These are phyloP conservation scores for Nymphaea colorata DNA, from an alignment of 164 flowering plant species.

Conservation along the genomic window DNA sequence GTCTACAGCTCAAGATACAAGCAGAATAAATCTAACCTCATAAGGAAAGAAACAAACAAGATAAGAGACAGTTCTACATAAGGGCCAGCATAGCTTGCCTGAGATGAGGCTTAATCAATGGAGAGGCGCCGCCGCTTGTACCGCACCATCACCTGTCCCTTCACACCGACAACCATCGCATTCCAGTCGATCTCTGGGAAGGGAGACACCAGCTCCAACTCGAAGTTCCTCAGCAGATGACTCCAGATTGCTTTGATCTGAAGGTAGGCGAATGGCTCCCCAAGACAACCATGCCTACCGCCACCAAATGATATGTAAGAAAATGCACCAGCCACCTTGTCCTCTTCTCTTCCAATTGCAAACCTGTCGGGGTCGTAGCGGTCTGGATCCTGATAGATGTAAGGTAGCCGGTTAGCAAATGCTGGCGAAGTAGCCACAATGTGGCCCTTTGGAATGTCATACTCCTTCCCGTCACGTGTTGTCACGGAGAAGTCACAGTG, in stretches of 20 bases:
- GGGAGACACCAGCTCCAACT: slow-evolving; percentile 60
- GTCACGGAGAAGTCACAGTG: slow-evolving; percentile 55
- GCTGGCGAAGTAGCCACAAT: slow-evolving; percentile 75
- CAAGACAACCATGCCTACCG: slow-evolving; percentile 70
- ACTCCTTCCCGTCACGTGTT: slow-evolving; percentile 55
- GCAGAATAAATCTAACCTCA: too few species aligned
- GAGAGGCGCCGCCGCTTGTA: slow-evolving; percentile 59
- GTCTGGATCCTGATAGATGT: slow-evolving; percentile 48
- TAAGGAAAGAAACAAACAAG: too few species aligned
- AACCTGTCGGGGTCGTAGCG: slow-evolving; percentile 58
- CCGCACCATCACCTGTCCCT: slow-evolving; percentile 81
- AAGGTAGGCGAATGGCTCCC: slow-evolving; percentile 72
- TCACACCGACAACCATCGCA: slow-evolving; percentile 94
- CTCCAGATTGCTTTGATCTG: slow-evolving; percentile 77
- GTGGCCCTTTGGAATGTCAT: slow-evolving; percentile 71
- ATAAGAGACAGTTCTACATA: too few species aligned
- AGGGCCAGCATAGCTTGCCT: too few species aligned
- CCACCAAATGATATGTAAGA: slow-evolving; percentile 67
- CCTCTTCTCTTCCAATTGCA: slow-evolving; percentile 66
- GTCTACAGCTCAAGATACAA: too few species aligned
- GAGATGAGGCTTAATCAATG: slow-evolving; percentile 4
- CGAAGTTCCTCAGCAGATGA: slow-evolving; percentile 65
- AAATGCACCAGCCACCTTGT: slow-evolving; percentile 62
- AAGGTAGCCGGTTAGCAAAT: slow-evolving; percentile 60
- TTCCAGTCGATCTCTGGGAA: slow-evolving; percentile 93